Evolutionary conservation across 1,139 yeast genomes (phyloP).

Genomic region (Pichia inconspicua): DNA sequence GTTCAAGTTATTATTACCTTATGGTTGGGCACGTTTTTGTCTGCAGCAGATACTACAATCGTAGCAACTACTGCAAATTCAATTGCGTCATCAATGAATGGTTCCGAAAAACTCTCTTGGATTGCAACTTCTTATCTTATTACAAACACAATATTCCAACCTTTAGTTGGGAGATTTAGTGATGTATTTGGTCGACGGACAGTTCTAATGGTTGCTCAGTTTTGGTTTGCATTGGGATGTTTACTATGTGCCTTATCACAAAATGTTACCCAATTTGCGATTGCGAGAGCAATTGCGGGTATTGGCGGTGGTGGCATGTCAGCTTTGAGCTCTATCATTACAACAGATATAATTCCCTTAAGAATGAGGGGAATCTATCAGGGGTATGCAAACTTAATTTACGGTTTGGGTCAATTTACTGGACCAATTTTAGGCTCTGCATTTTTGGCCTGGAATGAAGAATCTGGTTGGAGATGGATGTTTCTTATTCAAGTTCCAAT

Average conservation of each 20-base stretch:
- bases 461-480: conserved; percentile 37
- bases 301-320: conserved; percentile 31
- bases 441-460: conserved; percentile 26
- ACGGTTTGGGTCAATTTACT: conserved; percentile 34
- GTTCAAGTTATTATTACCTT: conserved; percentile 24
- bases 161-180: conserved; percentile 74
- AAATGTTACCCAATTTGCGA: conserved; percentile 24
- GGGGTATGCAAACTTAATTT: conserved; percentile 34
- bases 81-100: conserved; percentile 32
- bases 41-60: conserved; percentile 32
- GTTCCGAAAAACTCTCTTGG: conserved; percentile 33
- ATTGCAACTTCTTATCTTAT: conserved; percentile 39
- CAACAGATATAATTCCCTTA: conserved; percentile 29
- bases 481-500: conserved; percentile 36
- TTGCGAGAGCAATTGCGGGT: conserved; percentile 29
- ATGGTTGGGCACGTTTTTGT: conserved; percentile 31
- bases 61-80: conserved; percentile 32
- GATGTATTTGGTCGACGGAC: conserved; percentile 41
- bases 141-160: conserved; percentile 60
- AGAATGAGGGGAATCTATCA: conserved; percentile 28
- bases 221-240: conserved; percentile 36
- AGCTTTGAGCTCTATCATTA: conserved; percentile 29
- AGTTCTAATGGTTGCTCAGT: conserved; percentile 32
- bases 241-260: conserved; percentile 23
- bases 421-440: conserved; percentile 38